Evolutionary conservation across 164 flowering plant species (phyloP), one percentile per base, ranked within the genome.

Genomic region (Malania oleifera): DNA sequence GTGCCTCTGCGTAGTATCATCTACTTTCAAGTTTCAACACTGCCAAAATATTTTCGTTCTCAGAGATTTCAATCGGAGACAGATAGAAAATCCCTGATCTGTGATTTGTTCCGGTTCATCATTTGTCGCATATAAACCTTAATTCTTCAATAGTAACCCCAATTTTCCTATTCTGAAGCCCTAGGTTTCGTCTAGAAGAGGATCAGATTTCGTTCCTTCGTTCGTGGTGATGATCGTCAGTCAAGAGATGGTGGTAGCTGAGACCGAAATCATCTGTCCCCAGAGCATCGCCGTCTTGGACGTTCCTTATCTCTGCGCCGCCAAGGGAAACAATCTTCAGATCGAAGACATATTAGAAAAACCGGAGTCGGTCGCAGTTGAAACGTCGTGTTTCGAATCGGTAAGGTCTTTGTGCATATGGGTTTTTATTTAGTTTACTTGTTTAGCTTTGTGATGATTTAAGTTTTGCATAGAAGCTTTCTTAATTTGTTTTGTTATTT

Each of bases 221-320:
- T 41, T 7, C 6, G 44, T 50, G 19, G 57, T 27, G 57, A 62
- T 66, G 73, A 71, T 71, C 31, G 65, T 52, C 25, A 49, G 64
- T 25, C 45, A 29, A 60, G 56, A 63, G 9, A 71, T 72, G 79
- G 74, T 72, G 79, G 74, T 70, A 43, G 77, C 79, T 10, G 74
- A 70, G 29, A 54, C 74, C 17, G 72, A 76, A 37, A 13, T 71
- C 24, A 35, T 77, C 14, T 66, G 73, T 58, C 67, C 62, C 34
- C 66, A 64, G 43, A 70, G 62, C 57, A 53, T 69, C 12, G 54
- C 64, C n/a, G 66, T 50, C 31, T 26, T 76, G 57, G 80, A 73
- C 58, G 66, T 67, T 47, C 66, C 62, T 61, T 73, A 59, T 22
- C 60, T 69, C 13, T 37, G 75, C 28, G 68, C 57, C 10, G 18